phyloP scores from a whole-genome alignment of 768 basidiomycete genomes.

The Saitozyma sp. region DNA sequence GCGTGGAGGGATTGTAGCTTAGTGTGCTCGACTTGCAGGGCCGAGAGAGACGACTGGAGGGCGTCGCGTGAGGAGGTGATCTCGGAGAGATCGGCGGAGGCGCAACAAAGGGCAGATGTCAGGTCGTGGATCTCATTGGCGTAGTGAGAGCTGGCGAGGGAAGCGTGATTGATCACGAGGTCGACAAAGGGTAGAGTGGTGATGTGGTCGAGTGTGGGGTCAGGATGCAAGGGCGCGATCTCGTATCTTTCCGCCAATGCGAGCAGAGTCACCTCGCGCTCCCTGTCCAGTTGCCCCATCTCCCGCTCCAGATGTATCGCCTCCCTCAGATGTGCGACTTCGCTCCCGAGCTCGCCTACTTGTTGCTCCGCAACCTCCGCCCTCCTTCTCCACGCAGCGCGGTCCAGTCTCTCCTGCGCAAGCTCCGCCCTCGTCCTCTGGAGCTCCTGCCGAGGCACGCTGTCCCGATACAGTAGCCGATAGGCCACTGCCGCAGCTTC shows the following conservation, averaged over 20 bases:
- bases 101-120: background rate
- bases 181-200: conserved; percentile 14
- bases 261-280: no score
- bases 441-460: conserved; percentile 7
- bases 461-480: conserved; percentile 9
- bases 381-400: conserved; percentile 1
- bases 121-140: background rate
- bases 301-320: background rate
- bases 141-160: conserved; percentile 10
- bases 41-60: conserved; percentile 6
- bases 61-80: background rate
- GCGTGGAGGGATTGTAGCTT: conserved; percentile 13
- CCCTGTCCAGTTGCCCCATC: no score
- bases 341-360: background rate
- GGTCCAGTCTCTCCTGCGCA: background rate
- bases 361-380: background rate
- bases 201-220: background rate
- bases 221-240: no score
- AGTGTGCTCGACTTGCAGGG: conserved; percentile 13
- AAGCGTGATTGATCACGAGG: conserved; percentile 8
- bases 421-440: conserved; percentile 4
- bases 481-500: conserved; percentile 7
- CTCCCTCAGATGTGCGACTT: conserved; percentile 6
- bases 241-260: no score
- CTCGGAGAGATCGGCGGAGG: conserved; percentile 5